phyloP scores from a whole-genome alignment of 176 grass and related monocot genomes.

The Eleusine indica region DNA sequence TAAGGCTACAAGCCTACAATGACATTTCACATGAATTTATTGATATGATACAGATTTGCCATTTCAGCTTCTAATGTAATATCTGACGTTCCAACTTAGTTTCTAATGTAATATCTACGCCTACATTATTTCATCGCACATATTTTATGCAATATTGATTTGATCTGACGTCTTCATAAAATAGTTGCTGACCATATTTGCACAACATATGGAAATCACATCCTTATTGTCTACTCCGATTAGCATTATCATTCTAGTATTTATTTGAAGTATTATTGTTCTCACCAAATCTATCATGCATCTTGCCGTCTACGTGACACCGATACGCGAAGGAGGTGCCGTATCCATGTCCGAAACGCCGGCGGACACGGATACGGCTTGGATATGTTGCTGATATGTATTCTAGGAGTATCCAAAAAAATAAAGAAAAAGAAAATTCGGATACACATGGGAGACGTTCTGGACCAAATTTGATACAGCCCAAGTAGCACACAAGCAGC shows the following conservation, averaged over 20 bases:
- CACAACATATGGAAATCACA: constrained; percentile 1
- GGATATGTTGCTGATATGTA: too few species aligned
- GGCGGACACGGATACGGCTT: too few species aligned
- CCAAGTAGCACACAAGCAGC: too few species aligned
- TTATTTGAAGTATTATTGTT: constrained; percentile 12
- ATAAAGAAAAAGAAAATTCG: too few species aligned
- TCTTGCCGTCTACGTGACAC: too few species aligned
- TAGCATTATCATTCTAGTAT: not conserved
- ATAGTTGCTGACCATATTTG: not conserved
- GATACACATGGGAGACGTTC: too few species aligned
- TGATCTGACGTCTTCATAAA: constrained; percentile 6
- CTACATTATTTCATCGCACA: not conserved
- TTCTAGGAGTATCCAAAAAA: too few species aligned
- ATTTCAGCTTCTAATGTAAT: constrained; percentile 21
- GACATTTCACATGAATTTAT: not conserved
- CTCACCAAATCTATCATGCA: not conserved
- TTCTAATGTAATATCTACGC: not conserved
- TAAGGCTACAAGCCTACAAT: too few species aligned
- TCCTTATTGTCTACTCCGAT: not conserved
- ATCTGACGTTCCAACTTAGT: not conserved
- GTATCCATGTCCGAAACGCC: too few species aligned
- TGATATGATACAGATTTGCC: not conserved
- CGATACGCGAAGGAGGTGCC: too few species aligned
- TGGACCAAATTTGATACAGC: too few species aligned
- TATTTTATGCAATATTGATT: not conserved